These are phyloP conservation scores for Beauveria asiatica DNA, from an alignment of 2,329 filamentous ascomycete species.

Conservation along the genomic window DNA sequence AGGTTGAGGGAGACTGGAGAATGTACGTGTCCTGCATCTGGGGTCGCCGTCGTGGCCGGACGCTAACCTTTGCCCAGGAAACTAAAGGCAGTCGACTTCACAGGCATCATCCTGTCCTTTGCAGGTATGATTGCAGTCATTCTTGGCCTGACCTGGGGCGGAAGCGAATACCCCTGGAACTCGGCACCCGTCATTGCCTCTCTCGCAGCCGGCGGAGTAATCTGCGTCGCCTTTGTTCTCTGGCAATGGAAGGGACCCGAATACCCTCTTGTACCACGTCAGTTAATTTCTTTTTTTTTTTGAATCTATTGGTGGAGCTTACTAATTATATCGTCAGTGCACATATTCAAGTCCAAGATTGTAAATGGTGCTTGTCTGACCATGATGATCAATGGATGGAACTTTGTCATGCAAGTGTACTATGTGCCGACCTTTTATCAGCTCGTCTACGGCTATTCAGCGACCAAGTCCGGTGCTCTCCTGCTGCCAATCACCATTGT, in stretches of 20 bases:
- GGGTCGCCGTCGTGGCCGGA: not conserved
- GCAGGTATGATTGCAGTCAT: slow-evolving; percentile 37
- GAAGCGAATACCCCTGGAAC: slow-evolving; percentile 48
- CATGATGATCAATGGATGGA: slow-evolving; percentile 52
- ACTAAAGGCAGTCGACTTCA: slow-evolving; percentile 41
- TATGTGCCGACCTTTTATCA: slow-evolving; percentile 40
- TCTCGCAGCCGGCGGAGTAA: slow-evolving; percentile 38
- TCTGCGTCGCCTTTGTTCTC: slow-evolving; percentile 40
- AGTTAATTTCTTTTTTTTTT: slow-evolving; percentile 12
- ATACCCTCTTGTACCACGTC: slow-evolving; percentile 38
- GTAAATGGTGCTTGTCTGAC: slow-evolving; percentile 47
- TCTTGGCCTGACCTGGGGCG: slow-evolving; percentile 50
- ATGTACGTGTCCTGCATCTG: slow-evolving; percentile 20
- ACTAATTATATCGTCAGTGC: slow-evolving; percentile 26
- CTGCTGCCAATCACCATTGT: slow-evolving; percentile 35
- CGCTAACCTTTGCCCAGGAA: slow-evolving; percentile 25
- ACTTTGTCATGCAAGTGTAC: slow-evolving; percentile 48
- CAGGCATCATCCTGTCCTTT: slow-evolving; percentile 38
- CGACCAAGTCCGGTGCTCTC: slow-evolving; percentile 33
- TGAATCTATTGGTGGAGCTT: not conserved
- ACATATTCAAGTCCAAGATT: slow-evolving; percentile 45
- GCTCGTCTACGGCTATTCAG: slow-evolving; percentile 34
- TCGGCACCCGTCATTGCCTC: slow-evolving; percentile 46
- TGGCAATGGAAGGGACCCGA: slow-evolving; percentile 44
- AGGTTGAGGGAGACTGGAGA: slow-evolving; percentile 43